Conservation (phyloP, 495 filamentous ascomycete species). For the Hyaloscypha hepaticicola region DNA sequence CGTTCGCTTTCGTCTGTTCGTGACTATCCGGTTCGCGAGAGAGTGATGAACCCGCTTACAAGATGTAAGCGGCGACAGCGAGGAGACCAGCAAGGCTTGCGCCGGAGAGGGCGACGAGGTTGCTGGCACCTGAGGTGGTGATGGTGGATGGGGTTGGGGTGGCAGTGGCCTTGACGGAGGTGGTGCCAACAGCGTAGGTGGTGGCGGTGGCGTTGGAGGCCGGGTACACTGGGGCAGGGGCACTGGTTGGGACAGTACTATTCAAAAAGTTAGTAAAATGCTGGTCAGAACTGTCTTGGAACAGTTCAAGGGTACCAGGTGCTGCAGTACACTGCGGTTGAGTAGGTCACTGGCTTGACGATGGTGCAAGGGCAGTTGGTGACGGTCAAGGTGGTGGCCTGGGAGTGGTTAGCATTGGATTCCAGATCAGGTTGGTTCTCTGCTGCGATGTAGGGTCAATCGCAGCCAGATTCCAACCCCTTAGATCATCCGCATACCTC, state of each 20-base stretch:
- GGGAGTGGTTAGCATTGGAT: slow-evolving; percentile 20
- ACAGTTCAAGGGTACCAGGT: slow-evolving; percentile 53
- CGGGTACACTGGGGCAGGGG: slow-evolving; percentile 15
- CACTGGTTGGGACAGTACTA: slow-evolving; percentile 7
- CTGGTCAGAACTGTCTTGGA: slow-evolving; percentile 14
- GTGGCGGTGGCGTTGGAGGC: slow-evolving; percentile 13
- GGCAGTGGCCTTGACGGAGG: slow-evolving; percentile 32
- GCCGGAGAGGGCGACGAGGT: slow-evolving; percentile 57
- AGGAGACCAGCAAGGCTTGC: slow-evolving; percentile 72
- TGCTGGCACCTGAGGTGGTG: slow-evolving; percentile 62
- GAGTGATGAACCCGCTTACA: slow-evolving; percentile 58
- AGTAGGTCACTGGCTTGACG: slow-evolving; percentile 64
- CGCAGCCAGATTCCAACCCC: neutral
- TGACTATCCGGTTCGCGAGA: slow-evolving; percentile 23
- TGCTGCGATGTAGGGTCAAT: neutral
- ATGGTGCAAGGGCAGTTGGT: slow-evolving; percentile 76
- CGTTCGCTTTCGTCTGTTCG: slow-evolving; percentile 20
- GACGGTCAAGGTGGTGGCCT: slow-evolving; percentile 79
- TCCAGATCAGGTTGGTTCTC: neutral
- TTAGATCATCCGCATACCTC: slow-evolving; percentile 42
- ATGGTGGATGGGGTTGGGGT: slow-evolving; percentile 42
- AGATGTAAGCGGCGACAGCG: slow-evolving; percentile 69
- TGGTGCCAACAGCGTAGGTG: slow-evolving; percentile 31
- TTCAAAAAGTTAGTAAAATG: slow-evolving; percentile 22
- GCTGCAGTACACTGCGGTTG: slow-evolving; percentile 63